These are phyloP conservation scores for Linum usitatissimum DNA, from an alignment of 345 rosid species.

Conservation along the genomic window DNA sequence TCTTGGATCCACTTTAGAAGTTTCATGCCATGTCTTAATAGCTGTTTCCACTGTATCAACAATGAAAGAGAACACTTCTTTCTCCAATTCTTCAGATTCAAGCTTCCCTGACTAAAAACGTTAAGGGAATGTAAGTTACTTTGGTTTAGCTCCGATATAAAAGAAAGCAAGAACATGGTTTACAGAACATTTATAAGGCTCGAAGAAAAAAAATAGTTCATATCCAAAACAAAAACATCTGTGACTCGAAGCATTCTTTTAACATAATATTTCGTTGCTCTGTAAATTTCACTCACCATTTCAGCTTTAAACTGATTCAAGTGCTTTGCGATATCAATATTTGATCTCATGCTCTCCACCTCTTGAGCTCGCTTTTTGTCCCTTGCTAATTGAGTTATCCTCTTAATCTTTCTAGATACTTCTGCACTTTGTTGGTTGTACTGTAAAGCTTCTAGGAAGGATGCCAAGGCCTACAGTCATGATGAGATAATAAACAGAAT, in stretches of 20 bases:
- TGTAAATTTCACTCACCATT: constrained; percentile 37
- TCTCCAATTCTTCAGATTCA: constrained; percentile 48
- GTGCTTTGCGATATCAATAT: constrained; percentile 65
- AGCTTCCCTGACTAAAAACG: constrained; percentile 50
- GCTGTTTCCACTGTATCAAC: constrained; percentile 74
- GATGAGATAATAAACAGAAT: neutral
- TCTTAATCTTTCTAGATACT: constrained; percentile 78
- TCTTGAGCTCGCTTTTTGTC: constrained; percentile 80
- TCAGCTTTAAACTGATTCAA: constrained; percentile 54
- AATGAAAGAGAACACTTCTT: constrained; percentile 55
- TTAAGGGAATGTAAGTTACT: constrained; percentile 1
- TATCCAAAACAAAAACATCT: neutral
- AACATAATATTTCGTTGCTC: neutral
- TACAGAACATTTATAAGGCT: neutral
- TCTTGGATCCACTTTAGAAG: constrained; percentile 68
- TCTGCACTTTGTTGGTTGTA: constrained; percentile 77
- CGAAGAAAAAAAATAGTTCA: neutral
- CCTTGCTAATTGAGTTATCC: constrained; percentile 51
- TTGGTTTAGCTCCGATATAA: neutral
- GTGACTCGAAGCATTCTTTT: neutral
- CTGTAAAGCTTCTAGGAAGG: constrained; percentile 63
- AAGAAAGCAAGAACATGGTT: neutral
- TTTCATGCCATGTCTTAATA: constrained; percentile 73
- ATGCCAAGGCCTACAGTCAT: constrained; percentile 52
- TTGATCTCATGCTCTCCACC: constrained; percentile 67